These are phyloP conservation scores for Monosporascus sp. DNA, from an alignment of 2,329 filamentous ascomycete genomes.

Conservation along the genomic window DNA sequence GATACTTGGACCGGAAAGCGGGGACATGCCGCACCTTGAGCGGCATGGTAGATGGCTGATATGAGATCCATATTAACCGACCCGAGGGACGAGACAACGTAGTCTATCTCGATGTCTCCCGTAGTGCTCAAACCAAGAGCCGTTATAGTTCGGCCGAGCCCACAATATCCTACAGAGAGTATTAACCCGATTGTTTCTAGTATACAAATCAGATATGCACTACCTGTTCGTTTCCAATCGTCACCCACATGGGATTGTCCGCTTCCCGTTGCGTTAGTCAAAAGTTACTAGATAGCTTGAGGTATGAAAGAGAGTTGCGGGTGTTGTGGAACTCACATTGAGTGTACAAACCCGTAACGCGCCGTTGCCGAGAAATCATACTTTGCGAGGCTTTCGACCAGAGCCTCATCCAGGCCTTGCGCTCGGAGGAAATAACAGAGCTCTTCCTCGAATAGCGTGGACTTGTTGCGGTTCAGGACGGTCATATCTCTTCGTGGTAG, in stretches of 20 bases:
- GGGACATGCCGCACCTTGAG: slow-evolving; percentile 39
- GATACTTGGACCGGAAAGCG: slow-evolving; percentile 1
- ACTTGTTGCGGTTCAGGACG: slow-evolving; percentile 24
- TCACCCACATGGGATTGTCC: slow-evolving; percentile 50
- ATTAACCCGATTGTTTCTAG: slow-evolving; percentile 4
- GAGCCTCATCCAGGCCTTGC: slow-evolving; percentile 56
- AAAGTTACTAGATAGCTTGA: slow-evolving; percentile 2
- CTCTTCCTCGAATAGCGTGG: slow-evolving; percentile 60
- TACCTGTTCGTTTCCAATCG: slow-evolving; percentile 37
- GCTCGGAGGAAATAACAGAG: slow-evolving; percentile 65
- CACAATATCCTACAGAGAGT: slow-evolving; percentile 59
- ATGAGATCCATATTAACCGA: slow-evolving; percentile 66
- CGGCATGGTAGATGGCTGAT: slow-evolving; percentile 46
- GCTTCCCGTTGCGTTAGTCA: slow-evolving; percentile 30
- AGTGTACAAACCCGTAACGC: slow-evolving; percentile 75
- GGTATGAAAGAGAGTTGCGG: neutral
- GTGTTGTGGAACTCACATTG: slow-evolving; percentile 54
- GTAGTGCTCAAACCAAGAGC: slow-evolving; percentile 55
- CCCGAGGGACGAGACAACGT: slow-evolving; percentile 76
- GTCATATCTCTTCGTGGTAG: slow-evolving; percentile 56
- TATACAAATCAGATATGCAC: slow-evolving; percentile 1
- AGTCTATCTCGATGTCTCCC: slow-evolving; percentile 61
- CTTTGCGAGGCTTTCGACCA: slow-evolving; percentile 62
- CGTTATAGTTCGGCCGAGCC: slow-evolving; percentile 62
- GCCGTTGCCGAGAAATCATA: slow-evolving; percentile 78